These are phyloP conservation scores for Telfairia occidentalis DNA, from an alignment of 331 rosid genomes.

Conservation along the genomic window DNA sequence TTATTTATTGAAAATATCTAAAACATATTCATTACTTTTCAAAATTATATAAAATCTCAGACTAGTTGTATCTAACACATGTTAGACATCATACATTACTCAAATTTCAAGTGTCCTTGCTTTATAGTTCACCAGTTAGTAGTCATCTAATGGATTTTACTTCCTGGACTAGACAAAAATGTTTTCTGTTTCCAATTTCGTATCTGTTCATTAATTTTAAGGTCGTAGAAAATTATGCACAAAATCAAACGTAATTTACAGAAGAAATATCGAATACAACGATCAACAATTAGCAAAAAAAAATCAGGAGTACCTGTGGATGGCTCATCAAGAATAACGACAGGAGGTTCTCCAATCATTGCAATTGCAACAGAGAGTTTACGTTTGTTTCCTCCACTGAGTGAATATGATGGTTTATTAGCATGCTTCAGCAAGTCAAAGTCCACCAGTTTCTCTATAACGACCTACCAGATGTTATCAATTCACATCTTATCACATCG, in stretches of 20 bases:
- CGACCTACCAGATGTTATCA: slow-evolving; percentile 51
- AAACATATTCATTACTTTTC: not conserved
- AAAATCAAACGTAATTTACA: not conserved
- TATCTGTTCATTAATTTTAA: not conserved
- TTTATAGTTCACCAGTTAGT: not conserved
- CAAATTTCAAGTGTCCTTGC: not conserved
- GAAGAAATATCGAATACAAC: not conserved
- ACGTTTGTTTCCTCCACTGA: slow-evolving; percentile 93
- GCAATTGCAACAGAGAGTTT: slow-evolving; percentile 92
- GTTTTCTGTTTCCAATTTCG: not conserved
- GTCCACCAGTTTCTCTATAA: slow-evolving; percentile 68
- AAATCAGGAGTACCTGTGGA: slow-evolving; percentile 56
- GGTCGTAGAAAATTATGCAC: not conserved
- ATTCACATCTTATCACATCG: too few species aligned
- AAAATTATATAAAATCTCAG: not conserved
- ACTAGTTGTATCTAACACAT: not conserved
- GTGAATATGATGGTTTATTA: slow-evolving; percentile 68
- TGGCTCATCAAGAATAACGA: slow-evolving; percentile 94
- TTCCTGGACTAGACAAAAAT: not conserved
- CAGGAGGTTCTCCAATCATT: slow-evolving; percentile 95
- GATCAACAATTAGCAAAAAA: not conserved
- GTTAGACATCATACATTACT: not conserved
- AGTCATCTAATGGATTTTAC: not conserved
- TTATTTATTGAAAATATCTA: not conserved
- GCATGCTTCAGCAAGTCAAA: slow-evolving; percentile 88